These are phyloP conservation scores for Metarhizium robertsii DNA, from an alignment of 2,329 filamentous ascomycete genomes.

Conservation along the genomic window DNA sequence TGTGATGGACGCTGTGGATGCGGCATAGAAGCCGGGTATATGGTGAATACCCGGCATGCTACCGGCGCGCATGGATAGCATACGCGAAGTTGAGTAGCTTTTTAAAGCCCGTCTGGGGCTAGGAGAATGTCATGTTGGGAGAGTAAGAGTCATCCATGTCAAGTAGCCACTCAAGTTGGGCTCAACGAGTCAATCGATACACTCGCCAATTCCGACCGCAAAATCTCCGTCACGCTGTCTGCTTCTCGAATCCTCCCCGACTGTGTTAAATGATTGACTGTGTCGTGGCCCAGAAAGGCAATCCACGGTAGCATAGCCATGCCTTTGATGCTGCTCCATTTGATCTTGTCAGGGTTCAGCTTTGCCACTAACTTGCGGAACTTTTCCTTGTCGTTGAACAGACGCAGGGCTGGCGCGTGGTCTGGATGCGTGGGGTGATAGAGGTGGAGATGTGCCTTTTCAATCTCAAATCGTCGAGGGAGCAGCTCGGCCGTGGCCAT, in stretches of 20 bases:
- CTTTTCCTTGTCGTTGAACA: slow-evolving; percentile 28
- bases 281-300: slow-evolving; percentile 35
- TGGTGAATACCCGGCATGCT: no score
- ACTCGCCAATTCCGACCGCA: slow-evolving; percentile 26
- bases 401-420: slow-evolving; percentile 35
- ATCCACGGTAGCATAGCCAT: slow-evolving; percentile 26
- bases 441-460: slow-evolving; percentile 44
- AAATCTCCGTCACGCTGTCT: slow-evolving; percentile 26
- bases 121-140: not conserved
- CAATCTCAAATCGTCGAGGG: slow-evolving; percentile 27
- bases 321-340: slow-evolving; percentile 18
- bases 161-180: slow-evolving; percentile 10
- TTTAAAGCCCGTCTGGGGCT: not conserved
- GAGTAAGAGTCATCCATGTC: not conserved
- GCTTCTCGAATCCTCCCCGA: slow-evolving; percentile 32
- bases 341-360: slow-evolving; percentile 16
- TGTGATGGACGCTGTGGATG: no score
- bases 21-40: no score
- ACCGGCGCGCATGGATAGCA: no score
- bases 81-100: no score
- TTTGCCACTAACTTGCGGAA: slow-evolving; percentile 19
- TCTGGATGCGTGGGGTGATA: slow-evolving; percentile 44
- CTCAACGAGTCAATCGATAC: slow-evolving; percentile 16
- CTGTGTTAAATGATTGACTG: slow-evolving; percentile 33
- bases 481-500: slow-evolving; percentile 35